Conservation (phyloP, 2,329 filamentous ascomycete genomes). For the Bisporella sp. region DNA sequence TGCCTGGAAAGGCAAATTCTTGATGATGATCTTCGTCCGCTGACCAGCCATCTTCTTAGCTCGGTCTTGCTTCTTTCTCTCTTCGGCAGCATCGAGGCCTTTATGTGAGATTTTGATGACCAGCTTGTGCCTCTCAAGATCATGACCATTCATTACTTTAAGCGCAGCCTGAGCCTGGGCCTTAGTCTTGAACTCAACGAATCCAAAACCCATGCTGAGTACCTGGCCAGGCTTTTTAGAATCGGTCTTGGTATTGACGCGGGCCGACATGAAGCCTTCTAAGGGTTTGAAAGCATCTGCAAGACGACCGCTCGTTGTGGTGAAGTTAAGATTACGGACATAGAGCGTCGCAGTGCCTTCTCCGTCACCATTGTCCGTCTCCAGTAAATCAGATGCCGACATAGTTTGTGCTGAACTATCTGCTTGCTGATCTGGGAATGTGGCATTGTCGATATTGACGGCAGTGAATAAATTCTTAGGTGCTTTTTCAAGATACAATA, state of each 20-base stretch:
- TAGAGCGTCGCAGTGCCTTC: constrained; percentile 76
- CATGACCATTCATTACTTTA: constrained; percentile 79
- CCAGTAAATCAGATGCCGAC: constrained; percentile 62
- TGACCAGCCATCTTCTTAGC: constrained; percentile 71
- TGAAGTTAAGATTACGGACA: constrained; percentile 89
- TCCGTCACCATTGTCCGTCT: constrained; percentile 45
- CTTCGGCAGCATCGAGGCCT: constrained; percentile 79
- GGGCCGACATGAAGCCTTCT: constrained; percentile 81
- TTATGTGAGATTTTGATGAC: constrained; percentile 82
- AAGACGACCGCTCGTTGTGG: constrained; percentile 71
- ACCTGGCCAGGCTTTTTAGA: constrained; percentile 83
- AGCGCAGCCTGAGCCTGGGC: constrained; percentile 73
- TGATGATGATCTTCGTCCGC: constrained; percentile 91
- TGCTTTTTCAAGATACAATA: constrained; percentile 89
- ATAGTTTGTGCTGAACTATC: constrained; percentile 43
- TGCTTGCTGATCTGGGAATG: constrained; percentile 11
- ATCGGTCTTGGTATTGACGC: constrained; percentile 89
- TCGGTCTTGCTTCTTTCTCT: constrained; percentile 73
- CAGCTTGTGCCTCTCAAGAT: constrained; percentile 80
- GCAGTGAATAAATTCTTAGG: constrained; percentile 69
- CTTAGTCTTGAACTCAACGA: constrained; percentile 79
- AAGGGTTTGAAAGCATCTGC: constrained; percentile 72
- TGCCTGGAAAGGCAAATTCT: constrained; percentile 95
- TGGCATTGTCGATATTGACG: constrained; percentile 10
- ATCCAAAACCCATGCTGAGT: constrained; percentile 96